These are phyloP conservation scores for Fusarium buxicola DNA, from an alignment of 2,329 filamentous ascomycete genomes.

Conservation along the genomic window DNA sequence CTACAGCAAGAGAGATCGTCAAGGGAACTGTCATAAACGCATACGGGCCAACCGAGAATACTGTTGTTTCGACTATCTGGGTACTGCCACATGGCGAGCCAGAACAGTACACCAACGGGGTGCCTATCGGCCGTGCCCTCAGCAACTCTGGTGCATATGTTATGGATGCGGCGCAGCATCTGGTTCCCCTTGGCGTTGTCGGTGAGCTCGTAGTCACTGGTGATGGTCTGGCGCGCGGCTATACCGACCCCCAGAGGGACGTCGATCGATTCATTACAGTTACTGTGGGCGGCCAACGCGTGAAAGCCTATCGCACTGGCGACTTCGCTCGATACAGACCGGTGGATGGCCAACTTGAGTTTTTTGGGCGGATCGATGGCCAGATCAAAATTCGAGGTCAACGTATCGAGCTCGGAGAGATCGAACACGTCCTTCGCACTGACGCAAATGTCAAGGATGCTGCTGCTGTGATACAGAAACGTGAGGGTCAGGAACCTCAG, in stretches of 20 bases:
- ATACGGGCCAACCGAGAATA: constrained; percentile 25
- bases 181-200: constrained; percentile 43
- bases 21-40: constrained; percentile 18
- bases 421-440: constrained; percentile 39
- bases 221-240: constrained; percentile 31
- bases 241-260: constrained; percentile 27
- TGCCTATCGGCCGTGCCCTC: constrained; percentile 34
- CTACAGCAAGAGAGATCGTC: background rate
- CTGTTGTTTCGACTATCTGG: constrained; percentile 15
- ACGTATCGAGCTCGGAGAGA: constrained; percentile 32
- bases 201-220: constrained; percentile 47
- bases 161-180: constrained; percentile 31
- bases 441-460: constrained; percentile 33
- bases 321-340: constrained; percentile 40
- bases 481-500: too few relatives aligned
- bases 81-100: background rate
- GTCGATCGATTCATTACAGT: constrained; percentile 32
- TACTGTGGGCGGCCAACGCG: background rate
- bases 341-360: constrained; percentile 42
- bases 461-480: constrained; percentile 28
- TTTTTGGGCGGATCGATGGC: constrained; percentile 44
- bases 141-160: constrained; percentile 34
- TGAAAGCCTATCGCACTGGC: constrained; percentile 44
- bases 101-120: constrained; percentile 16
- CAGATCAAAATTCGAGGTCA: constrained; percentile 49